Conservation (phyloP, 2,329 filamentous ascomycete genomes). For the Arthrocladium fulminans region DNA sequence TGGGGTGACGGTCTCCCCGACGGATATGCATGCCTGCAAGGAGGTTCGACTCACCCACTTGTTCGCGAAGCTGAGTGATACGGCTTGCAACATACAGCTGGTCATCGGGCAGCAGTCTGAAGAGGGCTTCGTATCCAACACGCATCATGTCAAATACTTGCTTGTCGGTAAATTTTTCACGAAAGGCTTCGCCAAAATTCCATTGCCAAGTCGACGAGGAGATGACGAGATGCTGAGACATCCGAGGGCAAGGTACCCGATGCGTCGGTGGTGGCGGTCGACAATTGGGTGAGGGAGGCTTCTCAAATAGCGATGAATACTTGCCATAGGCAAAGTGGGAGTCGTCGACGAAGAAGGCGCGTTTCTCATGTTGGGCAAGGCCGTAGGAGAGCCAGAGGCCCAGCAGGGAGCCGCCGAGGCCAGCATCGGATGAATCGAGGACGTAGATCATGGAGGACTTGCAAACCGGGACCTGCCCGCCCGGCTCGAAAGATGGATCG, state of each 20-base stretch:
- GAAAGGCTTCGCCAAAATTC: conserved; percentile 54
- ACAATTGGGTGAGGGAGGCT: conserved; percentile 56
- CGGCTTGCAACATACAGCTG: conserved; percentile 55
- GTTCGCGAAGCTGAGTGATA: conserved; percentile 45
- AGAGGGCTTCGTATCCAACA: conserved; percentile 63
- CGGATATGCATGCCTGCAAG: conserved; percentile 69
- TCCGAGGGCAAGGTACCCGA: conserved; percentile 70
- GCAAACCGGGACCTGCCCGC: conserved; percentile 46
- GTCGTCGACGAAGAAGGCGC: conserved; percentile 78
- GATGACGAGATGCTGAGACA: conserved; percentile 64
- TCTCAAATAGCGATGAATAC: conserved; percentile 63
- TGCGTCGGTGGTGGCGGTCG: conserved; percentile 63
- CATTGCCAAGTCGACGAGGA: conserved; percentile 58
- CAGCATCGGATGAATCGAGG: conserved; percentile 64
- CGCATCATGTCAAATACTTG: conserved; percentile 61
- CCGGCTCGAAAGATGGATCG: conserved; percentile 15
- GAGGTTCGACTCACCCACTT: conserved; percentile 41
- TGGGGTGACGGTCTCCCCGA: conserved; percentile 67
- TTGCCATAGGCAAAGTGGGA: conserved; percentile 72
- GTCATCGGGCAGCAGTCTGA: conserved; percentile 59
- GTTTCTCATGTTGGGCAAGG: conserved; percentile 61
- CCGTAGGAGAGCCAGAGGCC: conserved; percentile 78
- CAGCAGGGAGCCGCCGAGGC: conserved; percentile 68
- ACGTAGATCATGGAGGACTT: conserved; percentile 66
- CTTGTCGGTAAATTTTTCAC: conserved; percentile 47